Evolutionary conservation across 306 rosid species (phyloP).

Genomic region (Rosa persica): DNA sequence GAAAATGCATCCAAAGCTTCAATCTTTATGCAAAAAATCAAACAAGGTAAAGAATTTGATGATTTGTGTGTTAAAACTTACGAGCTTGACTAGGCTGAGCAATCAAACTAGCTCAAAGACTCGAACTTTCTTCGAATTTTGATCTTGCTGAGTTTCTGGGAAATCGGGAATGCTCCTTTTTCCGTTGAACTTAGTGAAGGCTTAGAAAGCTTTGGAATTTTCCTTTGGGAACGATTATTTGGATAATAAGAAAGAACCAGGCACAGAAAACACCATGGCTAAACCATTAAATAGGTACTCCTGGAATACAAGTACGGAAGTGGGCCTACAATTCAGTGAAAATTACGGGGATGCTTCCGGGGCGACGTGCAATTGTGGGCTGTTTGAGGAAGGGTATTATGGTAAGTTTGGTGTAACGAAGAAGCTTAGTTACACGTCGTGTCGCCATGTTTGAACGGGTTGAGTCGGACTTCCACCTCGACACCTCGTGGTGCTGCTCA

Average conservation of each 20-base stretch:
- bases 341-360: conserved; percentile 25
- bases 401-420: neutral
- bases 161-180: conserved; percentile 4
- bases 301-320: conserved; percentile 17
- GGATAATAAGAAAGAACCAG: conserved; percentile 12
- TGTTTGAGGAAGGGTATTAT: conserved; percentile 18
- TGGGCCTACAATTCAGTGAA: conserved; percentile 20
- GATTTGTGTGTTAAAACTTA: neutral
- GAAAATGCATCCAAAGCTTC: conserved; percentile 7
- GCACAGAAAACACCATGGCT: conserved; percentile 16
- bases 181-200: conserved; percentile 1
- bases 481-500: conserved; percentile 1
- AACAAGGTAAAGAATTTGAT: neutral
- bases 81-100: conserved; percentile 1
- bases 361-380: neutral
- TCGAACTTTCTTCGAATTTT: neutral
- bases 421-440: neutral
- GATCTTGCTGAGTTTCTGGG: neutral
- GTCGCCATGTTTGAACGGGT: conserved; percentile 17
- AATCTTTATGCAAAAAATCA: neutral
- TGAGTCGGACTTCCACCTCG: conserved; percentile 21
- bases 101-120: conserved; percentile 36
- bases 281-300: conserved; percentile 40
- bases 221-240: neutral
- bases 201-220: conserved; percentile 15